Conservation (phyloP, 164 flowering plant genomes). For the Magnolia changhungtana region DNA sequence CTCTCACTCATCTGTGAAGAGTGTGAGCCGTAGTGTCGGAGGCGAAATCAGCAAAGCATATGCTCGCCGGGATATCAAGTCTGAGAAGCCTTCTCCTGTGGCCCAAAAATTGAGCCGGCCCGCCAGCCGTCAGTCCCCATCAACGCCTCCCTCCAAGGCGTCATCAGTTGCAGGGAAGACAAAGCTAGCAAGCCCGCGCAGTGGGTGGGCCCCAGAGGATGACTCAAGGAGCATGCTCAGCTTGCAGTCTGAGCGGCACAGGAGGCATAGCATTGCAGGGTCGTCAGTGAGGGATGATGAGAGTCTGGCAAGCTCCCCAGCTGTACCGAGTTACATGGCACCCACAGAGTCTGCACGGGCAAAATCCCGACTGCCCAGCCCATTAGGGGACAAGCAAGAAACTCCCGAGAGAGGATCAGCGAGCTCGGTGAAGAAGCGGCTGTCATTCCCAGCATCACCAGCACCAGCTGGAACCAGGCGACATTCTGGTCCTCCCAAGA, state of each 20-base stretch:
- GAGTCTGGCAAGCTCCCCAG: slow-evolving; percentile 57
- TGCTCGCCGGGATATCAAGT: slow-evolving; percentile 35
- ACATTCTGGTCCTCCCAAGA: slow-evolving; percentile 56
- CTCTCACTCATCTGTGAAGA: slow-evolving; percentile 47
- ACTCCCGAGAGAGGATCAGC: slow-evolving; percentile 38
- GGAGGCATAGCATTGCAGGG: slow-evolving; percentile 62
- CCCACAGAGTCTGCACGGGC: slow-evolving; percentile 76
- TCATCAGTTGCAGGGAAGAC: slow-evolving; percentile 30
- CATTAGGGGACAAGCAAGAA: slow-evolving; percentile 40
- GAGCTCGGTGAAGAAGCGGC: slow-evolving; percentile 53
- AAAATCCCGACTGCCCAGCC: slow-evolving; percentile 46
- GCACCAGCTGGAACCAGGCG: slow-evolving; percentile 44
- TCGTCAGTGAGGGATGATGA: slow-evolving; percentile 45
- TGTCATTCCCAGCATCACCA: slow-evolving; percentile 56
- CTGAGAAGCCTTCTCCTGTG: slow-evolving; percentile 46
- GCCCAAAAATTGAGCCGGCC: slow-evolving; percentile 34
- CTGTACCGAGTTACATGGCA: slow-evolving; percentile 77
- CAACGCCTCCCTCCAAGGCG: slow-evolving; percentile 39
- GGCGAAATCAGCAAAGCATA: slow-evolving; percentile 58
- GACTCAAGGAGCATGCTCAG: slow-evolving; percentile 57
- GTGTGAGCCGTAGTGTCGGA: slow-evolving; percentile 27
- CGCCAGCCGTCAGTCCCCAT: slow-evolving; percentile 35
- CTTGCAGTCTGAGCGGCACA: slow-evolving; percentile 47
- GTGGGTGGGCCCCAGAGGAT: slow-evolving; percentile 36
- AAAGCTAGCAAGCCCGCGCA: slow-evolving; percentile 50